phyloP scores from a whole-genome alignment of 768 basidiomycete genomes.

The Russula compacta region DNA sequence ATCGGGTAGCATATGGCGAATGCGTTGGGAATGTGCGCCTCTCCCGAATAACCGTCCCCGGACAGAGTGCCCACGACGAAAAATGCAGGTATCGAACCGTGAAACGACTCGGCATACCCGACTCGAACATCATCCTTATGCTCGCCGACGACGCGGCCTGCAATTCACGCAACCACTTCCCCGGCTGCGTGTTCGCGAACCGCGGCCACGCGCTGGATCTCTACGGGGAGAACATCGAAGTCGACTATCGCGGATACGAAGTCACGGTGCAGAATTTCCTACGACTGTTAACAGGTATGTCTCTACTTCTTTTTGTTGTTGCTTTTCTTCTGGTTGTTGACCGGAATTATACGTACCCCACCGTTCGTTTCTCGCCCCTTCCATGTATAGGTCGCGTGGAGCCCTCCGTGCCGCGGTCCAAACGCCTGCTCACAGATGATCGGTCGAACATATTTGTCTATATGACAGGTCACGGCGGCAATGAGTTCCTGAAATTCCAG shows the following conservation, averaged over 20 bases:
- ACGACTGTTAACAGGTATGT: slow-evolving; percentile 78
- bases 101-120: slow-evolving; percentile 94
- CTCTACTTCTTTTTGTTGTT: background rate
- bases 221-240: slow-evolving; percentile 95
- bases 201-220: slow-evolving; percentile 73
- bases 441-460: slow-evolving; percentile 92
- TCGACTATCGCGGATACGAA: slow-evolving; percentile 97
- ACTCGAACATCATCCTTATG: slow-evolving; percentile 99
- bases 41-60: background rate
- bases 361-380: background rate
- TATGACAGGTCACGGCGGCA: slow-evolving; percentile 97
- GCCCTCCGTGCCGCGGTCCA: slow-evolving; percentile 78
- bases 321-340: background rate
- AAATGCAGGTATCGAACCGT: slow-evolving; percentile 86
- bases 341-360: background rate
- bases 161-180: slow-evolving; percentile 84
- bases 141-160: slow-evolving; percentile 95
- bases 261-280: slow-evolving; percentile 97
- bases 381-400: slow-evolving; percentile 65
- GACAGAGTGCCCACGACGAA: background rate
- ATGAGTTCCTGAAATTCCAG: slow-evolving; percentile 98
- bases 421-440: slow-evolving; percentile 85
- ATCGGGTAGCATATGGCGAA: slow-evolving; percentile 88
- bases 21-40: slow-evolving; percentile 84
- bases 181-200: slow-evolving; percentile 90